phyloP scores from a whole-genome alignment of 2,329 filamentous ascomycete genomes.

The Ambrosiella xylebori region DNA sequence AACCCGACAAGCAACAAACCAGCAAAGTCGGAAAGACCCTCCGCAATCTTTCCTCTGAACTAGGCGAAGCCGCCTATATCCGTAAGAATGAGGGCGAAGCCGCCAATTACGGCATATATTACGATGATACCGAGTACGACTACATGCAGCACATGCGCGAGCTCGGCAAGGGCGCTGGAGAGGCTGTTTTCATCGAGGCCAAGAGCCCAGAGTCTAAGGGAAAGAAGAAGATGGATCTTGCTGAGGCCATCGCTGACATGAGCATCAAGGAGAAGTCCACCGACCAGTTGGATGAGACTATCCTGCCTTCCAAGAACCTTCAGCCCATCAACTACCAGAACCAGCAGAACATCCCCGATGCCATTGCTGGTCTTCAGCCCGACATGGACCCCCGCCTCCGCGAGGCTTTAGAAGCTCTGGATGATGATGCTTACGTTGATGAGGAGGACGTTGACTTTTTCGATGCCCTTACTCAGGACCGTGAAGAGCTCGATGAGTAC shows the following conservation, averaged over 20 bases:
- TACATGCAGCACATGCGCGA: conserved; percentile 99
- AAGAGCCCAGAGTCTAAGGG: conserved; percentile 44
- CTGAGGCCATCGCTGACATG: conserved; percentile 58
- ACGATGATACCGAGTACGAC: conserved; percentile 87
- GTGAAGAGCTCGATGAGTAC: conserved; percentile 55
- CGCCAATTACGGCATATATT: conserved; percentile 84
- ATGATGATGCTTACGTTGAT: conserved; percentile 88
- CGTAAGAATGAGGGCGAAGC: conserved; percentile 91
- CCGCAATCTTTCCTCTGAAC: conserved; percentile 57
- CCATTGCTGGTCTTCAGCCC: conserved; percentile 82
- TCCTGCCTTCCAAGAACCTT: conserved; percentile 65
- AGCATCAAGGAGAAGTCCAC: conserved; percentile 36
- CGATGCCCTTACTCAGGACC: conserved; percentile 49
- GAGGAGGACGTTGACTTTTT: conserved; percentile 78
- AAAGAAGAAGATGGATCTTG: conserved; percentile 60
- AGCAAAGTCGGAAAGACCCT: conserved; percentile 36
- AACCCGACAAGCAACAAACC: conserved; percentile 24
- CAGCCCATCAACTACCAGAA: conserved; percentile 69
- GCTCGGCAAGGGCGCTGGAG: conserved; percentile 52
- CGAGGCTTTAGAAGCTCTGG: conserved; percentile 81
- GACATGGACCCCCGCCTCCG: conserved; percentile 91
- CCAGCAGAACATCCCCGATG: conserved; percentile 83
- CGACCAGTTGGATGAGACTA: conserved; percentile 52
- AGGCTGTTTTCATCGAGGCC: conserved; percentile 71
- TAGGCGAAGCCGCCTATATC: conserved; percentile 50